Evolutionary conservation across 495 filamentous ascomycete species (phyloP).

Genomic region (Penicillium canescens): DNA sequence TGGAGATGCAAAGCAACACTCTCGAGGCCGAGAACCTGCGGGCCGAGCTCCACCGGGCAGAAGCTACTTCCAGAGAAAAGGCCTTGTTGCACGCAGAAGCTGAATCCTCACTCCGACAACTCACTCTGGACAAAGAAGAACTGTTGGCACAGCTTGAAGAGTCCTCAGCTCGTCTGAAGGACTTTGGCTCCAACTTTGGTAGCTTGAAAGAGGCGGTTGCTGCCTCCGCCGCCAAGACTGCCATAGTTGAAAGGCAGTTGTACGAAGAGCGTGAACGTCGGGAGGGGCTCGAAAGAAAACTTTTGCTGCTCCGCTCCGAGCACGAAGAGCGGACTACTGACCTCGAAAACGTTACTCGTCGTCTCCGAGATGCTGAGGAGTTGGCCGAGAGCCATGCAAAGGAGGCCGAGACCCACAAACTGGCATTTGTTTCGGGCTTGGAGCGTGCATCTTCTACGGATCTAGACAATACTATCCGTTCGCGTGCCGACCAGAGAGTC

Average conservation of each 20-base stretch:
- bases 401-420: constrained; percentile 83
- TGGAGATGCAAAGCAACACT: constrained; percentile 82
- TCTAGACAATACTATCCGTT: constrained; percentile 47
- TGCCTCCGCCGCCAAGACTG: constrained; percentile 72
- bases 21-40: constrained; percentile 82
- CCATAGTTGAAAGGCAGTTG: constrained; percentile 75
- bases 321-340: constrained; percentile 83
- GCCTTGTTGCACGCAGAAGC: constrained; percentile 74
- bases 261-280: constrained; percentile 79
- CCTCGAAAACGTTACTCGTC: constrained; percentile 70
- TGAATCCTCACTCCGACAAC: constrained; percentile 65
- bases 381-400: constrained; percentile 82
- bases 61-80: constrained; percentile 76
- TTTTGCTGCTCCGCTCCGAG: constrained; percentile 76
- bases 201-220: constrained; percentile 77
- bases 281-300: constrained; percentile 75
- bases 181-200: constrained; percentile 69
- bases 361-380: constrained; percentile 85
- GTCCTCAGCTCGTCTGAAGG: constrained; percentile 62
- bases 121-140: constrained; percentile 83
- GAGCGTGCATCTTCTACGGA: constrained; percentile 57
- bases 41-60: constrained; percentile 75
- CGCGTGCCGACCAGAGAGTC: constrained; percentile 72
- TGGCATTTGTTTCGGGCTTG: constrained; percentile 80
- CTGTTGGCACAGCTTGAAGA: constrained; percentile 69